Evolutionary conservation across 2,329 filamentous ascomycete genomes (phyloP).

Genomic region (Xylariaceae sp.): DNA sequence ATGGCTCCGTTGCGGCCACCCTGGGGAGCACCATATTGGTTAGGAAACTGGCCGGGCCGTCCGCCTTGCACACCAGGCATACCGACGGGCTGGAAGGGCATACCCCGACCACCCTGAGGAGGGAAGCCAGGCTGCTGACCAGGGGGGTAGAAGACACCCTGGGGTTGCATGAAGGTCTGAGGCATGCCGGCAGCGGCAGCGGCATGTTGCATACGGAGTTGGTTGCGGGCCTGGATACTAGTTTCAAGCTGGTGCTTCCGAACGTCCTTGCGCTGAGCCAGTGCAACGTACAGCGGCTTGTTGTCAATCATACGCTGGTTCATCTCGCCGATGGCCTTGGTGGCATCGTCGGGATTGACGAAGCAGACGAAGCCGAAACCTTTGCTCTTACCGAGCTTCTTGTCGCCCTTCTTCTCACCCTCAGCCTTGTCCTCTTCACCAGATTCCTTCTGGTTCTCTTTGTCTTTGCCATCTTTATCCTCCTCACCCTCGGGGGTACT

Average conservation of each 20-base stretch:
- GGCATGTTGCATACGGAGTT: constrained; percentile 96
- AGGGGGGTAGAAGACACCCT: constrained; percentile 81
- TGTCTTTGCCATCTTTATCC: constrained; percentile 51
- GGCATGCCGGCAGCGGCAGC: constrained; percentile 87
- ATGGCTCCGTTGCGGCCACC: constrained; percentile 78
- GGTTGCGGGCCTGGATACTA: constrained; percentile 98
- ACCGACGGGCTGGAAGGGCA: constrained; percentile 65
- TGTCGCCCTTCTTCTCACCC: constrained; percentile 59
- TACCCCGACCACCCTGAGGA: constrained; percentile 61
- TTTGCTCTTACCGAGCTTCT: constrained; percentile 94
- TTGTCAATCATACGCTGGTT: constrained; percentile 98
- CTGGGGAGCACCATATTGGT: constrained; percentile 76
- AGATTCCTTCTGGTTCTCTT: constrained; percentile 48
- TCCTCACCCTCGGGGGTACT: constrained; percentile 55
- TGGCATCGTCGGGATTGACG: constrained; percentile 97
- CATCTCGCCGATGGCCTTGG: constrained; percentile 98
- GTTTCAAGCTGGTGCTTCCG: constrained; percentile 99
- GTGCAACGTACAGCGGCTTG: constrained; percentile 96
- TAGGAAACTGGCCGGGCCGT: constrained; percentile 82
- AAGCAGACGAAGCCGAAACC: constrained; percentile 99
- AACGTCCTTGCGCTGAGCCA: constrained; percentile 99
- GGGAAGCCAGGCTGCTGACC: constrained; percentile 73
- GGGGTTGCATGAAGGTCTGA: constrained; percentile 81
- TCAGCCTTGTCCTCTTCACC: constrained; percentile 52
- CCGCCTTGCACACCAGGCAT: constrained; percentile 74